A percentile compares a stretch with the other conserved stretches of the same genome.
These are phyloP conservation scores for Schwanniomyces yamadae DNA, from an alignment of 805 yeast genomes.

Conservation along the genomic window DNA sequence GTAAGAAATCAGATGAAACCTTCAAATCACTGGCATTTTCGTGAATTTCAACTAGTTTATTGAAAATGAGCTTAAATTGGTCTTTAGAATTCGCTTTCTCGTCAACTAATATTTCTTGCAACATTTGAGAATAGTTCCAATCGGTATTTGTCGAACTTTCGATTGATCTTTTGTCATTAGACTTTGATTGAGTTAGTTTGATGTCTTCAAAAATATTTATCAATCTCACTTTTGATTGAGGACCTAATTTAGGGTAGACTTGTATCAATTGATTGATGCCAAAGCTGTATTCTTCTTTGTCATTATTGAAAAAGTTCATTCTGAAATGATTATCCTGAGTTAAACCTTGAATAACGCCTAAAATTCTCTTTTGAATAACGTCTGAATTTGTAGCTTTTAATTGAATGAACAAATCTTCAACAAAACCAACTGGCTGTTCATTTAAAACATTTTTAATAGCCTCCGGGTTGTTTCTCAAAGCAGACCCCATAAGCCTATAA, in stretches of 20 bases:
- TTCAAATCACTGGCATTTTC: conserved; percentile 23
- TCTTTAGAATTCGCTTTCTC: conserved; percentile 25
- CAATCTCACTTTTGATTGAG: conserved; percentile 35
- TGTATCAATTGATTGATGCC: conserved; percentile 26
- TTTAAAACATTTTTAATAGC: conserved; percentile 45
- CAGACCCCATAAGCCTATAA: conserved; percentile 60
- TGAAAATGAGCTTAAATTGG: conserved; percentile 43
- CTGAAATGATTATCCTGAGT: conserved; percentile 36
- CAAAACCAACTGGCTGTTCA: conserved; percentile 16
- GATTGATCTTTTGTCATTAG: conserved; percentile 14
- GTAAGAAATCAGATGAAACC: conserved; percentile 46
- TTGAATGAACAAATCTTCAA: conserved; percentile 19
- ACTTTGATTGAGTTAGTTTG: conserved; percentile 11
- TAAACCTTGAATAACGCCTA: conserved; percentile 54
- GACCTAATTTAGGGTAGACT: conserved; percentile 26
- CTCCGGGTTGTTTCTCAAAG: conserved; percentile 72
- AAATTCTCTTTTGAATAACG: conserved; percentile 43
- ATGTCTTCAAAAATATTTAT: conserved; percentile 49
- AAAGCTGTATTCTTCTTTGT: neutral
- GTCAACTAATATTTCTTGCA: conserved; percentile 32
- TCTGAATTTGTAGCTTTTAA: conserved; percentile 21
- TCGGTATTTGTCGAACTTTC: conserved; percentile 23
- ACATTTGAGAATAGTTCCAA: conserved; percentile 30
- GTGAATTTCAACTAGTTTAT: conserved; percentile 32
- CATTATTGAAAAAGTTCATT: conserved; percentile 21